Conservation (phyloP, 2,329 filamentous ascomycete species). For the Setomelanomma holmii region DNA sequence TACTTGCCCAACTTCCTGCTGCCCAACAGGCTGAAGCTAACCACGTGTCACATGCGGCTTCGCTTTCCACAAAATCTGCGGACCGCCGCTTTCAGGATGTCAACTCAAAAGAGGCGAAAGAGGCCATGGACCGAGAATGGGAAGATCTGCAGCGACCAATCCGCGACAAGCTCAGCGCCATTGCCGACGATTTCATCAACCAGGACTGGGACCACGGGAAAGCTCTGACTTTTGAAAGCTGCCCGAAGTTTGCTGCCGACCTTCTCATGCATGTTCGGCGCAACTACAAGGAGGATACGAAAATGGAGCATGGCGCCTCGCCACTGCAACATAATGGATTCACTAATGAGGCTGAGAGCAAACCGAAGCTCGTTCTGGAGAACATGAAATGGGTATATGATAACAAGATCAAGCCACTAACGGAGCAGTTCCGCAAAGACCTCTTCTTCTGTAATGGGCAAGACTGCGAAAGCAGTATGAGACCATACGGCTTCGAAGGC, state of each 20-base stretch:
- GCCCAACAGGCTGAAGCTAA: constrained; percentile 65
- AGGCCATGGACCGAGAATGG: constrained; percentile 72
- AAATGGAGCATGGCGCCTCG: constrained; percentile 61
- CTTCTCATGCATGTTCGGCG: constrained; percentile 72
- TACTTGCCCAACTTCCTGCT: constrained; percentile 69
- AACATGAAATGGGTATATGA: constrained; percentile 90
- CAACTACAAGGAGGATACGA: constrained; percentile 67
- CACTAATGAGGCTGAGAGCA: constrained; percentile 52
- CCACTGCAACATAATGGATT: constrained; percentile 7
- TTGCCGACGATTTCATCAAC: constrained; percentile 74
- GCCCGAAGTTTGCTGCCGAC: constrained; percentile 73
- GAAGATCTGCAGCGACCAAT: constrained; percentile 73
- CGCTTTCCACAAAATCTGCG: constrained; percentile 55
- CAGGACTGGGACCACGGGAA: constrained; percentile 70
- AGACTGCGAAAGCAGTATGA: constrained; percentile 68
- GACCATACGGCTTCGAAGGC: constrained; percentile 77
- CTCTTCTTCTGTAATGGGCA: constrained; percentile 74
- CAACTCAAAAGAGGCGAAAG: constrained; percentile 60
- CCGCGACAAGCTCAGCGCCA: constrained; percentile 68
- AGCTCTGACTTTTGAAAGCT: constrained; percentile 68
- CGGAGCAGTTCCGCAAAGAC: constrained; percentile 71
- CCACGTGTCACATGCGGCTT: constrained; percentile 56
- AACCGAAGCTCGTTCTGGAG: constrained; percentile 73
- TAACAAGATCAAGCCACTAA: constrained; percentile 74
- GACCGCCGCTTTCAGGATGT: constrained; percentile 57